Base-by-base conservation (phyloP, 2,329 filamentous ascomycete species). In the Pseudopithomyces chartarum region DNA sequence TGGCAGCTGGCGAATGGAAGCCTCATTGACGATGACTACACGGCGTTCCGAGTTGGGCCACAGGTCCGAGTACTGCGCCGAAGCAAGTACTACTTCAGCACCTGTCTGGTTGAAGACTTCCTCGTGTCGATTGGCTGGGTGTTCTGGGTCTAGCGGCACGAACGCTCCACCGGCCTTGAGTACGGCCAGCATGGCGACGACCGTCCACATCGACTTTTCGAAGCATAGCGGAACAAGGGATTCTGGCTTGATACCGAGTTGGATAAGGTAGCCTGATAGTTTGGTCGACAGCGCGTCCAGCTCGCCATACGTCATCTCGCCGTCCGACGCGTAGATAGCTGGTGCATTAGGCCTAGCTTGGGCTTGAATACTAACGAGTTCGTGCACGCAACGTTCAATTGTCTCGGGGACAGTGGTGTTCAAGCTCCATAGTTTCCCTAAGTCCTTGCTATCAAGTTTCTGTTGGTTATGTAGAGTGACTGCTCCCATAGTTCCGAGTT, bases 141-240 rank as follows among this genome's bases (percentile, higher is more conserved):
- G 26, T 5, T 29, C 26, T 29, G 26, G 26, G 8, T 29, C 26
- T 8, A 29, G 8, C 26, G 26, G 26, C 8, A 29, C 26, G 8
- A 29, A 29, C 26, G 26, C 26, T 29, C 26, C 26, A 5, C 40
- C 38, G 5, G 38, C 38, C 12, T 19, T 42, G 38, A 42, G 15
- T 6, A 42, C 38, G 8, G 38, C 38, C 38, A 42, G 4, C 38
- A 42, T 42, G 3, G 38, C 38, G 4, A 42, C 19, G 19, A 42
- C 19, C 15, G 11, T n/a, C 38, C 38, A 42, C 8, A 17, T 20
- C 2, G n/a, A 49, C 72, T 17, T 36, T 5, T 36, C 34, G 5
- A 36, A 36, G 34, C 34, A n/a, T 6, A 36, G 11, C 11, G 15
- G 15, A 13, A 36, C 15, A 13, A 36, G 13, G 3, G 15, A 6